Evolutionary conservation across 495 filamentous ascomycete species (phyloP).

Genomic region (Tuber borchii): DNA sequence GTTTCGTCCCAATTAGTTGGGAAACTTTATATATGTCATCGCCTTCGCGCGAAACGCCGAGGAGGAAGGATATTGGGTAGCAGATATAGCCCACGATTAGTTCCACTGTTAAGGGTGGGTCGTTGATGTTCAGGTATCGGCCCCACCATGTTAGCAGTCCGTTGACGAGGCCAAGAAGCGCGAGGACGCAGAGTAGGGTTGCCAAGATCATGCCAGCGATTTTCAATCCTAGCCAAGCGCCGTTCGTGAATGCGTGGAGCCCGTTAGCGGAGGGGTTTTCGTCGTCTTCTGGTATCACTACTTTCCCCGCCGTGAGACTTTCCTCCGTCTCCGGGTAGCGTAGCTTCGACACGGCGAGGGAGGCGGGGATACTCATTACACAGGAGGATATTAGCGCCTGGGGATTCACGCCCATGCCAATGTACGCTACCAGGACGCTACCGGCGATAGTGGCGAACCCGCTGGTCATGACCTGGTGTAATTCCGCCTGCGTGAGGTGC

Average conservation of each 20-base stretch:
- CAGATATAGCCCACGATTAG: conserved; percentile 76
- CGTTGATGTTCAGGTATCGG: conserved; percentile 65
- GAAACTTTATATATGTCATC: conserved; percentile 65
- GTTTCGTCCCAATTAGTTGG: conserved; percentile 73
- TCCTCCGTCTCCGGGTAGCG: conserved; percentile 84
- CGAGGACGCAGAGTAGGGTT: conserved; percentile 77
- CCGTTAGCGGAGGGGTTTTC: conserved; percentile 66
- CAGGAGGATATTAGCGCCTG: conserved; percentile 85
- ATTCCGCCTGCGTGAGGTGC: conserved; percentile 72
- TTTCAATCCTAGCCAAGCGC: conserved; percentile 81
- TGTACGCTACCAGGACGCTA: conserved; percentile 72
- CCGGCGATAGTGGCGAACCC: conserved; percentile 60
- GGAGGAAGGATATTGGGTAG: conserved; percentile 76
- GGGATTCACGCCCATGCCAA: conserved; percentile 69
- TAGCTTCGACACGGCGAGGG: conserved; percentile 76
- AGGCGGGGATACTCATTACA: conserved; percentile 89
- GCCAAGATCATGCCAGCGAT: conserved; percentile 79
- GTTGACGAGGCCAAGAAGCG: conserved; percentile 66
- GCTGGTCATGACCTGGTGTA: conserved; percentile 86
- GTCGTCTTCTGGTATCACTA: conserved; percentile 69
- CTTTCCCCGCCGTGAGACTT: conserved; percentile 68
- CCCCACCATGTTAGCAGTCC: conserved; percentile 87
- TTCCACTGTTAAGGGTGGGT: conserved; percentile 63
- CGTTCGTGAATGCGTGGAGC: conserved; percentile 79
- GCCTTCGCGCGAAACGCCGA: conserved; percentile 67